phyloP scores from a whole-genome alignment of 495 filamentous ascomycete genomes.

The Aspergillus taichungensis region DNA sequence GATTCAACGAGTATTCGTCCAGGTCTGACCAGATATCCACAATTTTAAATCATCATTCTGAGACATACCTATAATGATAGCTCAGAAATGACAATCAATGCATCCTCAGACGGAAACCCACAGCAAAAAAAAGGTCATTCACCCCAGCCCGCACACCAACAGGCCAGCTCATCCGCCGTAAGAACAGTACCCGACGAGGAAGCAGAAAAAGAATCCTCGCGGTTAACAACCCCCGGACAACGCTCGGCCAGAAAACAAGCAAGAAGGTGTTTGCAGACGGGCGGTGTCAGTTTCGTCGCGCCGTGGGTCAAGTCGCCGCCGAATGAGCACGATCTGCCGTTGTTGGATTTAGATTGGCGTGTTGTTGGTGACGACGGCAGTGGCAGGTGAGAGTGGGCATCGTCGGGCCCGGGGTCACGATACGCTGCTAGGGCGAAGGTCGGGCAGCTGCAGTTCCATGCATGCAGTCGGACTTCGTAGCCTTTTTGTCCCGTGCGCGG shows the following conservation, averaged over 20 bases:
- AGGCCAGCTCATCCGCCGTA: slow-evolving; percentile 62
- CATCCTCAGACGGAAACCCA: neutral
- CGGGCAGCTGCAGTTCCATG: slow-evolving; percentile 90
- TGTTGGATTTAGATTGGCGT: neutral
- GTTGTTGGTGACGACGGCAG: neutral
- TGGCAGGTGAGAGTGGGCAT: slow-evolving; percentile 1
- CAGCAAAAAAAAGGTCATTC: slow-evolving; percentile 17
- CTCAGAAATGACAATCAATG: no score
- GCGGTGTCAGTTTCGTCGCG: slow-evolving; percentile 29
- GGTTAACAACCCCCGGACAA: slow-evolving; percentile 48
- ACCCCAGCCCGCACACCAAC: slow-evolving; percentile 61
- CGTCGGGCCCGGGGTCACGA: slow-evolving; percentile 21
- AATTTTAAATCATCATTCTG: no score
- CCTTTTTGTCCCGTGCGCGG: slow-evolving; percentile 11
- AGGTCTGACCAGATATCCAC: no score
- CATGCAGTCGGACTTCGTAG: slow-evolving; percentile 62
- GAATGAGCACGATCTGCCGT: slow-evolving; percentile 27
- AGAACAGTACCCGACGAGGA: slow-evolving; percentile 37
- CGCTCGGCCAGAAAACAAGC: slow-evolving; percentile 71
- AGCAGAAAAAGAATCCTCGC: slow-evolving; percentile 18
- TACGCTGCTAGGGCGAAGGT: slow-evolving; percentile 68
- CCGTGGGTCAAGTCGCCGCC: slow-evolving; percentile 40
- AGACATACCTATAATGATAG: no score
- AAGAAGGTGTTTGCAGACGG: slow-evolving; percentile 83
- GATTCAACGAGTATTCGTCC: no score